Evolutionary conservation across 164 flowering plant species (phyloP).

Genomic region (Euptelea pleiosperma): DNA sequence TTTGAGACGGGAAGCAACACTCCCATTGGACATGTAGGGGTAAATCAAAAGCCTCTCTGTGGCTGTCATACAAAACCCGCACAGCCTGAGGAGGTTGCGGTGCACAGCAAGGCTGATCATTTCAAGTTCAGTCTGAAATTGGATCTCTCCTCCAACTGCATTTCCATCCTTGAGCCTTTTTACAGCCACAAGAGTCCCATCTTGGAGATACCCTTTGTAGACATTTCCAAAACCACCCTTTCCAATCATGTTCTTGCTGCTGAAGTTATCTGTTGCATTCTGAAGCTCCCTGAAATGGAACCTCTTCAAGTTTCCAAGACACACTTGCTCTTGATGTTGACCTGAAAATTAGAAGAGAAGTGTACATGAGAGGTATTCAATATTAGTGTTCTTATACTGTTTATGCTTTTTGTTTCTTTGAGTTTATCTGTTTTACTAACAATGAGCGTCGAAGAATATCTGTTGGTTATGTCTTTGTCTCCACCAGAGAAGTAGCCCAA

Average conservation of each 20-base stretch:
- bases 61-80: slow-evolving; percentile 57
- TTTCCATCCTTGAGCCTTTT: slow-evolving; percentile 68
- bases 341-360: slow-evolving; percentile 26
- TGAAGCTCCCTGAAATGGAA: slow-evolving; percentile 64
- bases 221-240: slow-evolving; percentile 70
- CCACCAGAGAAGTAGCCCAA: slow-evolving; percentile 79
- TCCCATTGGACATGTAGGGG: slow-evolving; percentile 72
- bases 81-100: slow-evolving; percentile 56
- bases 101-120: slow-evolving; percentile 75
- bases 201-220: slow-evolving; percentile 56
- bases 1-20: slow-evolving; percentile 68
- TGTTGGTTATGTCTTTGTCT: slow-evolving; percentile 65
- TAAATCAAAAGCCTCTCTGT: slow-evolving; percentile 61
- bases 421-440: slow-evolving; percentile 15
- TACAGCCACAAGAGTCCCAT: slow-evolving; percentile 59
- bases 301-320: slow-evolving; percentile 59
- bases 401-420: too few species aligned
- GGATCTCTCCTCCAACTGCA: slow-evolving; percentile 58
- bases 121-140: slow-evolving; percentile 72
- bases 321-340: slow-evolving; percentile 44
- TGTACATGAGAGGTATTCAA: too few species aligned
- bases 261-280: slow-evolving; percentile 54
- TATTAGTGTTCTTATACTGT: too few species aligned
- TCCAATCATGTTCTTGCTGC: slow-evolving; percentile 59
- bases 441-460: slow-evolving; percentile 55